Percentiles rank a stretch among this genome's conserved stretches.
phyloP scores from a whole-genome alignment of 345 rosid genomes.

The Citrus mangshanensis region DNA sequence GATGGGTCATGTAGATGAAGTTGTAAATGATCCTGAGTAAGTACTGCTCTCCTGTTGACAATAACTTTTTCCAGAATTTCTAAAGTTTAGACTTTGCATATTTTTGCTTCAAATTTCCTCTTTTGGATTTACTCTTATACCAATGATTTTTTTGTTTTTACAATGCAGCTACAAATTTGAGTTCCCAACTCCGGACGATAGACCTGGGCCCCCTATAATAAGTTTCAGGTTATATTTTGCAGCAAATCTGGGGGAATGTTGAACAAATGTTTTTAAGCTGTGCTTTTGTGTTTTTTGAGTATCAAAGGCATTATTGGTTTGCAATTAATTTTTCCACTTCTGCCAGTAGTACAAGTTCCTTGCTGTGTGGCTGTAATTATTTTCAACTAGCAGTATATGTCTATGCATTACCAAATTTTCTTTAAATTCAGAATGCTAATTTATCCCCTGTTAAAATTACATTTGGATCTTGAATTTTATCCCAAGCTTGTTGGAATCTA shows the following conservation, averaged over 20 bases:
- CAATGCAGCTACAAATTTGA: conserved; percentile 95
- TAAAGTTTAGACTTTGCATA: neutral
- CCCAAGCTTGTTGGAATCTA: neutral
- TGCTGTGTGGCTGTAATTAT: neutral
- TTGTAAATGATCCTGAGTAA: conserved; percentile 97
- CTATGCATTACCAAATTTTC: neutral
- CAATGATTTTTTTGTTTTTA: conserved; percentile 17
- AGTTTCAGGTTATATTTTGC: conserved; percentile 82
- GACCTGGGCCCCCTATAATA: conserved; percentile 95
- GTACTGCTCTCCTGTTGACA: conserved; percentile 20
- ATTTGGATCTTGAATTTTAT: neutral
- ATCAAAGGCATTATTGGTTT: neutral
- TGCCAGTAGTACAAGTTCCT: neutral
- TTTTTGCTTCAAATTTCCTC: neutral
- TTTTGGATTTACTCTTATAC: conserved; percentile 5
- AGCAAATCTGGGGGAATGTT: conserved; percentile 8
- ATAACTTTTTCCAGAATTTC: neutral
- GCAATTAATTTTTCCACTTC: neutral
- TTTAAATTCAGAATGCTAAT: neutral
- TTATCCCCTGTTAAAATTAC: neutral
- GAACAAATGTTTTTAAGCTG: neutral
- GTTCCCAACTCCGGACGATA: conserved; percentile 98
- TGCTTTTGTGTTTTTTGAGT: neutral
- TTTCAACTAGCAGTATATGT: neutral
- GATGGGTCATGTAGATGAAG: conserved; percentile 86